Evolutionary conservation across 352 stramenopile species (phyloP).

Genomic region (Nothophytophthora sp.): DNA sequence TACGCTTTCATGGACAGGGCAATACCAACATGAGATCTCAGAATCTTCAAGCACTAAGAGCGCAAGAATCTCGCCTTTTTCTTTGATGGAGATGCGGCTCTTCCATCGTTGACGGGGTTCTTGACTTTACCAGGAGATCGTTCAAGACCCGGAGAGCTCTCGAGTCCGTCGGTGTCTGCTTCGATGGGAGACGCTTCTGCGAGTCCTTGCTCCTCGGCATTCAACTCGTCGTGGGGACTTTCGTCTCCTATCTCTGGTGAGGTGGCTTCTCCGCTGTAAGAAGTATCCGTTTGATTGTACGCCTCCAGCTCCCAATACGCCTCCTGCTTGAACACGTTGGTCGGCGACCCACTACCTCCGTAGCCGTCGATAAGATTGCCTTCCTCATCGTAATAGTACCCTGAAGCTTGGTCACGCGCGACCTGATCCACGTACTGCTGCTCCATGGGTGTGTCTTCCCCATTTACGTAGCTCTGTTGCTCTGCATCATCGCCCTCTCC

Average conservation of each 20-base stretch:
- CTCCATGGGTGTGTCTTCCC: too few relatives aligned
- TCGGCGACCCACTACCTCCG: conserved; percentile 12
- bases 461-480: neutral
- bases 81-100: conserved; percentile 14
- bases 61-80: conserved; percentile 13
- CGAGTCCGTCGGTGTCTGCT: neutral
- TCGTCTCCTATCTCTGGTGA: neutral
- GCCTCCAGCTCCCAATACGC: conserved; percentile 51
- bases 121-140: conserved; percentile 8
- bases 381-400: conserved; percentile 29
- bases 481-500: neutral
- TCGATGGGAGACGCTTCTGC: neutral
- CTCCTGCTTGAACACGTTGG: conserved; percentile 42
- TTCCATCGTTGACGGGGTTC: conserved; percentile 4
- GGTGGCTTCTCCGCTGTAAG: conserved; percentile 1
- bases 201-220: neutral
- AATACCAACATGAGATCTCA: neutral
- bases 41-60: neutral
- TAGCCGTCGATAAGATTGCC: conserved; percentile 19
- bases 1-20: neutral
- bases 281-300: conserved; percentile 14
- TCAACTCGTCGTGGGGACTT: conserved; percentile 7
- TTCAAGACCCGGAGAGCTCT: conserved; percentile 2
- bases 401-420: conserved; percentile 10
- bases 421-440: conserved; percentile 26